Percentiles rank a stretch among this genome's conserved stretches.
These are phyloP conservation scores for Pholiota microspora DNA, from an alignment of 768 basidiomycete species.

Conservation along the genomic window DNA sequence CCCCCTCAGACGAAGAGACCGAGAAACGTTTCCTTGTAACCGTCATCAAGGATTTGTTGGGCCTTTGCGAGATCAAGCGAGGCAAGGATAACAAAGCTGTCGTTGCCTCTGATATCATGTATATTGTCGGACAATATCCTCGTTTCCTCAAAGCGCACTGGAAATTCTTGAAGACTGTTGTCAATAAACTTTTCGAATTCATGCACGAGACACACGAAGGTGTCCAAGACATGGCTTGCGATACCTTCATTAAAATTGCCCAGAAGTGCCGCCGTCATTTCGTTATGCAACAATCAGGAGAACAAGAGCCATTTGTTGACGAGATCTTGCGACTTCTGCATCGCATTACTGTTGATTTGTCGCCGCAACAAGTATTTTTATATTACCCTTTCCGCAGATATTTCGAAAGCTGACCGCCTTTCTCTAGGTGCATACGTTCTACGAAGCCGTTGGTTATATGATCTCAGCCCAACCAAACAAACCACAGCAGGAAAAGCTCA, in stretches of 20 bases:
- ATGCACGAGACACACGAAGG: slow-evolving; percentile 99
- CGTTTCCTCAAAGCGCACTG: slow-evolving; percentile 99
- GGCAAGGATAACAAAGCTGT: slow-evolving; percentile 99
- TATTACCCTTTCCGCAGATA: background rate
- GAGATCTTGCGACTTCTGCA: slow-evolving; percentile 92
- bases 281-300: slow-evolving; percentile 97
- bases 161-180: slow-evolving; percentile 99
- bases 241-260: slow-evolving; percentile 99
- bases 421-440: slow-evolving; percentile 87
- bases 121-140: slow-evolving; percentile 99
- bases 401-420: slow-evolving; percentile 19
- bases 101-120: slow-evolving; percentile 95
- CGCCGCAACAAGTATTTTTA: slow-evolving; percentile 73
- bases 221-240: slow-evolving; percentile 99
- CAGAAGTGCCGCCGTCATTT: slow-evolving; percentile 98
- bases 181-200: slow-evolving; percentile 99
- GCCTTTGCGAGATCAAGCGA: slow-evolving; percentile 95
- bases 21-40: slow-evolving; percentile 99
- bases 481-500: slow-evolving; percentile 92
- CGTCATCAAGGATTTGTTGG: slow-evolving; percentile 98
- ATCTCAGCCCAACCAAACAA: slow-evolving; percentile 99
- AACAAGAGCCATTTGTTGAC: slow-evolving; percentile 96
- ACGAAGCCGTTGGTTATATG: slow-evolving; percentile 99
- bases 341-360: slow-evolving; percentile 91
- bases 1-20: slow-evolving; percentile 83